Percentiles rank a stretch among this genome's conserved stretches.
Evolutionary conservation across 805 yeast genomes (phyloP).

Genomic region (Myxozyma neotropica): DNA sequence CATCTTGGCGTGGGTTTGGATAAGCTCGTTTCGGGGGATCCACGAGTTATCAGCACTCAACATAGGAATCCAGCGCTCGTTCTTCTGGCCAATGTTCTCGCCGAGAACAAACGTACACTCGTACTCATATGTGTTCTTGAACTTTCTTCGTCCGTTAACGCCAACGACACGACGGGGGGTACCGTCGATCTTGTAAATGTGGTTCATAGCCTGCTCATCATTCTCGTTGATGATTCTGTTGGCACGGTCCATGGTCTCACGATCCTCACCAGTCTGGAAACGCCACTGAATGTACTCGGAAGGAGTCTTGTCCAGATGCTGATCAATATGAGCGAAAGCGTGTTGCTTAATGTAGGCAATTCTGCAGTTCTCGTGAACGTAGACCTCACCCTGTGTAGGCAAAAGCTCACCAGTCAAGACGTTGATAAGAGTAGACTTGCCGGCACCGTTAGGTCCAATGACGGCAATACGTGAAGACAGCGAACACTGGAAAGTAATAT

Average conservation of each 20-base stretch:
- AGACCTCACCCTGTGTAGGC: conserved; percentile 98
- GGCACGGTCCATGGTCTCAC: conserved; percentile 99
- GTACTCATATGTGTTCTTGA: conserved; percentile 99
- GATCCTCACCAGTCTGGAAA: conserved; percentile 99
- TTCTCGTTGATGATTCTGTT: conserved; percentile 96
- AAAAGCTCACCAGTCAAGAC: conserved; percentile 99
- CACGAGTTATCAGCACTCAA: conserved; percentile 99
- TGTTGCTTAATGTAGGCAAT: conserved; percentile 99
- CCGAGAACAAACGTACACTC: conserved; percentile 97
- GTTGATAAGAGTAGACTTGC: conserved; percentile 98
- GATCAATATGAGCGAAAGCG: conserved; percentile 99
- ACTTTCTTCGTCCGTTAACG: conserved; percentile 96
- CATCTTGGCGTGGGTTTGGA: conserved; percentile 97
- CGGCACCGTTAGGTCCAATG: conserved; percentile 99
- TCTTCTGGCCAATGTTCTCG: conserved; percentile 98
- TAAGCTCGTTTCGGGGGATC: conserved; percentile 98
- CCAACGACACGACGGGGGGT: conserved; percentile 96
- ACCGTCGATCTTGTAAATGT: conserved; percentile 98
- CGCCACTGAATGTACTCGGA: conserved; percentile 99
- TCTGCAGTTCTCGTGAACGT: conserved; percentile 99
- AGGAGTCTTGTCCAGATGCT: conserved; percentile 98
- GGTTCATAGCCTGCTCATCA: conserved; percentile 98
- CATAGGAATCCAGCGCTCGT: conserved; percentile 99
- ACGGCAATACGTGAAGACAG: conserved; percentile 99
- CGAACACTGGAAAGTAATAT: conserved; percentile 98